These are phyloP conservation scores for Fusarium sp. DNA, from an alignment of 2,329 filamentous ascomycete species.

Conservation along the genomic window DNA sequence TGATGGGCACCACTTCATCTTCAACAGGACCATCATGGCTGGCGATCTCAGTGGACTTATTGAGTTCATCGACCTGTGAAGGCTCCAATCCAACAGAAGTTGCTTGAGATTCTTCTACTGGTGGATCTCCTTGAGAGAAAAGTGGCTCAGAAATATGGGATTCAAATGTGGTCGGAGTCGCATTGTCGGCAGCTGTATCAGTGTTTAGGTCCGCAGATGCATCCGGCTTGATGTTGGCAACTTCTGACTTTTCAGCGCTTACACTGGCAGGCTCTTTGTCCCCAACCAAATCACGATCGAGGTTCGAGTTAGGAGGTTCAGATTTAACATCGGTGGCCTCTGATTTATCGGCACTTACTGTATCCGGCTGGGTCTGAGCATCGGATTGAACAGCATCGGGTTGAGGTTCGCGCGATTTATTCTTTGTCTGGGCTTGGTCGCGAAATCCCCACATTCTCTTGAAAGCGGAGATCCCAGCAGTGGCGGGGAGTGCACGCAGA, in stretches of 20 bases:
- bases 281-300: background rate
- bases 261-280: slow-evolving; percentile 3
- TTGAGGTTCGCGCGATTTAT: background rate
- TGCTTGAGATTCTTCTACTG: slow-evolving; percentile 42
- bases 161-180: slow-evolving; percentile 22
- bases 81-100: slow-evolving; percentile 32
- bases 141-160: slow-evolving; percentile 47
- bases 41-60: background rate
- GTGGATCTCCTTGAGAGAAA: slow-evolving; percentile 47
- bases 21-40: background rate
- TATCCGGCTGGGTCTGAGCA: background rate
- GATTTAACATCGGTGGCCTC: background rate
- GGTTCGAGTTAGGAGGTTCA: background rate
- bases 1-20: background rate
- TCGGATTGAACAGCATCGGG: slow-evolving; percentile 7
- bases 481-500: slow-evolving; percentile 30
- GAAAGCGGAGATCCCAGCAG: slow-evolving; percentile 32
- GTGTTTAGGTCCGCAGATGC: background rate
- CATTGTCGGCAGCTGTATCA: slow-evolving; percentile 2
- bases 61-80: slow-evolving; percentile 39
- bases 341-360: background rate
- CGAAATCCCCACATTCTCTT: slow-evolving; percentile 37
- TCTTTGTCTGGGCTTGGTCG: slow-evolving; percentile 14
- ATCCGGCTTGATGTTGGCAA: slow-evolving; percentile 5
- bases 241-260: slow-evolving; percentile 5